Evolutionary conservation across 2,329 filamentous ascomycete species (phyloP).

Genomic region (Hyphodiscus sp.): DNA sequence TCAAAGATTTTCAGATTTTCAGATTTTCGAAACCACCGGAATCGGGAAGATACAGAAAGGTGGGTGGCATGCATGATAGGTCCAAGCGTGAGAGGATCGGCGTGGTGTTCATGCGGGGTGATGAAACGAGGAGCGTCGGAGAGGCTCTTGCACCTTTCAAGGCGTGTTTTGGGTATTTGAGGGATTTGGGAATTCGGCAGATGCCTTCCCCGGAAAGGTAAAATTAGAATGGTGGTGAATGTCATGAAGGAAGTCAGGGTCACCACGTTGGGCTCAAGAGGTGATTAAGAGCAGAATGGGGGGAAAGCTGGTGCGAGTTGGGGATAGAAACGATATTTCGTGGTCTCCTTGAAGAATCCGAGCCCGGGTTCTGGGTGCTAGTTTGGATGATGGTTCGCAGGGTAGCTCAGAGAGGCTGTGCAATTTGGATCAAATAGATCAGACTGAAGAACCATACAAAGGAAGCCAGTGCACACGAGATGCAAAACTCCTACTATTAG

Average conservation of each 20-base stretch:
- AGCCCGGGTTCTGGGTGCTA: neutral
- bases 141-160: neutral
- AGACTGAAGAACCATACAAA: neutral
- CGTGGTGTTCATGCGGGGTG: slow-evolving; percentile 1
- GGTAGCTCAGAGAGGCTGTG: neutral
- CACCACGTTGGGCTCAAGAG: too few species aligned
- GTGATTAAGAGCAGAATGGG: neutral
- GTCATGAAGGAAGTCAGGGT: too few species aligned
- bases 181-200: neutral
- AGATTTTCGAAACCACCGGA: neutral
- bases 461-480: neutral
- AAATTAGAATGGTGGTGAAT: neutral
- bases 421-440: neutral
- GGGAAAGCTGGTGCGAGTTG: neutral
- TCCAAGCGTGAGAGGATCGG: neutral
- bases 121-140: neutral
- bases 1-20: neutral
- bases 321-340: neutral
- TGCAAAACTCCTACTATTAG: neutral
- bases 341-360: neutral
- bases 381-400: neutral
- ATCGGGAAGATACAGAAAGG: neutral
- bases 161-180: neutral
- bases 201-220: neutral
- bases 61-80: neutral